A percentile compares a stretch with the other conserved stretches of the same genome.
Evolutionary conservation across 331 rosid species (phyloP).

Genomic region (Quercus phellos): DNA sequence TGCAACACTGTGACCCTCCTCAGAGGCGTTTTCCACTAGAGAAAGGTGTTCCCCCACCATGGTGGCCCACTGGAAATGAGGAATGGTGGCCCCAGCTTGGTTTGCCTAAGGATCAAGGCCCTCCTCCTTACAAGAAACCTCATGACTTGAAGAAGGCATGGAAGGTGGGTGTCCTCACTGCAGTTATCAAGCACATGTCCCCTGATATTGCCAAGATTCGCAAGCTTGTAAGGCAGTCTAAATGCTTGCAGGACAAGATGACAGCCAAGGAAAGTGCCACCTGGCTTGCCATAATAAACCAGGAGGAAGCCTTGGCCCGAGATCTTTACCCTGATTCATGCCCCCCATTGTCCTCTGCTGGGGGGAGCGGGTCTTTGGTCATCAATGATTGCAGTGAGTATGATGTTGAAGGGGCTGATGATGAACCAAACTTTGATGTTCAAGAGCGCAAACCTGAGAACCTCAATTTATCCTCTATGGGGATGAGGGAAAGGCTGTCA

Average conservation of each 20-base stretch:
- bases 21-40: slow-evolving; percentile 88
- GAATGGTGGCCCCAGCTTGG: slow-evolving; percentile 94
- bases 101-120: slow-evolving; percentile 67
- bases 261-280: slow-evolving; percentile 95
- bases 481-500: slow-evolving; percentile 38
- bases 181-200: slow-evolving; percentile 91
- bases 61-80: slow-evolving; percentile 90
- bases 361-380: slow-evolving; percentile 55
- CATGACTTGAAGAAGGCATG: slow-evolving; percentile 94
- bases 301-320: slow-evolving; percentile 77
- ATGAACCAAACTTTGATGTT: slow-evolving; percentile 51
- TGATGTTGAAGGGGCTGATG: slow-evolving; percentile 73
- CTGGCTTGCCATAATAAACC: slow-evolving; percentile 88
- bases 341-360: slow-evolving; percentile 45
- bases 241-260: slow-evolving; percentile 92
- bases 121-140: slow-evolving; percentile 96
- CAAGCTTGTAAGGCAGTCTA: slow-evolving; percentile 87
- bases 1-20: slow-evolving; percentile 97
- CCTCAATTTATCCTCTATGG: slow-evolving; percentile 42
- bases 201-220: slow-evolving; percentile 92
- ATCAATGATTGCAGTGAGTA: slow-evolving; percentile 67
- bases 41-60: slow-evolving; percentile 87
- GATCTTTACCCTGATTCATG: slow-evolving; percentile 66
- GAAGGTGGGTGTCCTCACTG: slow-evolving; percentile 90
- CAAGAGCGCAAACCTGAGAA: slow-evolving; percentile 61